Evolutionary conservation across 768 basidiomycete genomes (phyloP).

Genomic region (Lyophyllum shimeji): DNA sequence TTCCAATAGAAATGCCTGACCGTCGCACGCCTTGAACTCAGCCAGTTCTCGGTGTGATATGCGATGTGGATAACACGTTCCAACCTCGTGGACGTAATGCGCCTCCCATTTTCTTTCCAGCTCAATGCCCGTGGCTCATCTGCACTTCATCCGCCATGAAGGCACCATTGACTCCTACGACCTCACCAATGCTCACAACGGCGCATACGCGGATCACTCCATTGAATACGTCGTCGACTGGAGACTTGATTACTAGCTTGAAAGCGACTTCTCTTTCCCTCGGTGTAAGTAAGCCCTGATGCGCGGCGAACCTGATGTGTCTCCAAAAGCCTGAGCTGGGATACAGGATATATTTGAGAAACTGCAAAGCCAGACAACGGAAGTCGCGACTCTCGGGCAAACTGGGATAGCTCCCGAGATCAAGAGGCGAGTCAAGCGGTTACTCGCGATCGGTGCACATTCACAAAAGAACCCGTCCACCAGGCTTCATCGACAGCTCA

Average conservation of each 20-base stretch:
- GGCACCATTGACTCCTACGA: conserved; percentile 20
- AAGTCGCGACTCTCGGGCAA: conserved; percentile 39
- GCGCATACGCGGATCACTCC: conserved; percentile 13
- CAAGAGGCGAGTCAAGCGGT: conserved; percentile 31
- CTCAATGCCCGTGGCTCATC: conserved; percentile 7
- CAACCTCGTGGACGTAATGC: conserved; percentile 14
- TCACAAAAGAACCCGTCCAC: neutral
- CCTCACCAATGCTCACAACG: conserved; percentile 1
- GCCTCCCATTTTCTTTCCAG: neutral
- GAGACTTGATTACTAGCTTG: conserved; percentile 20
- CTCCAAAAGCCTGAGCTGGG: neutral
- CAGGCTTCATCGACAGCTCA: conserved; percentile 46
- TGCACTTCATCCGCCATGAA: conserved; percentile 6
- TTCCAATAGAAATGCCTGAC: neutral
- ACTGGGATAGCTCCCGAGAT: conserved; percentile 39
- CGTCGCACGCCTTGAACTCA: neutral
- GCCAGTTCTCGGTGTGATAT: conserved; percentile 10
- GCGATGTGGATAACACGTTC: conserved; percentile 12
- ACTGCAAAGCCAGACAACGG: conserved; percentile 43
- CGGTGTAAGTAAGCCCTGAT: conserved; percentile 27
- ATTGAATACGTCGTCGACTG: conserved; percentile 8
- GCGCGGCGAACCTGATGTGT: neutral
- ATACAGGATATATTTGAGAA: conserved; percentile 43
- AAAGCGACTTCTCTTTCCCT: conserved; percentile 30
- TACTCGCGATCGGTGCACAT: neutral